Percentiles rank a stretch among this genome's conserved stretches.
Evolutionary conservation across 257 asterid species (phyloP).

Genomic region (Solanum clarkiae): DNA sequence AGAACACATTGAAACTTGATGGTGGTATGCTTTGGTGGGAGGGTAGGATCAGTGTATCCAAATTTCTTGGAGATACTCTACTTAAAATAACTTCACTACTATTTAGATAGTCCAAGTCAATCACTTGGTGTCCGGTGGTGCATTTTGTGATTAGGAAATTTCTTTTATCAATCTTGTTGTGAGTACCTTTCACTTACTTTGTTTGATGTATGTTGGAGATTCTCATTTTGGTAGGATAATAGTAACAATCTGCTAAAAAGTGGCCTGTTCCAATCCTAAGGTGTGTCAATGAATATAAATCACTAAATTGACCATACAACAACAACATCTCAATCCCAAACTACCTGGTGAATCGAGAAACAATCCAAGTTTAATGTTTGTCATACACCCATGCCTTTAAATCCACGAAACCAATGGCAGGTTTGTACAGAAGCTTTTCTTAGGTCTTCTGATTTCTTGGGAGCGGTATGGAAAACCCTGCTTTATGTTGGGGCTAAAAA

Average conservation of each 20-base stretch:
- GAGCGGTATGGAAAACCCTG: neutral
- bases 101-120: neutral
- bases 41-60: neutral
- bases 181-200: neutral
- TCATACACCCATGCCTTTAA: neutral
- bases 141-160: neutral
- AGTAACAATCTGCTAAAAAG: neutral
- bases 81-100: neutral
- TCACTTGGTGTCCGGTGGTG: neutral
- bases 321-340: neutral
- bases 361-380: neutral
- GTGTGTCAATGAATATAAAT: neutral
- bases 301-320: neutral
- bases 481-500: neutral
- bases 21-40: no score
- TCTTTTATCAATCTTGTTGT: neutral
- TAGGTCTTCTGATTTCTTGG: neutral
- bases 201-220: neutral
- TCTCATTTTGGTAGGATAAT: neutral
- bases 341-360: neutral
- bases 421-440: neutral
- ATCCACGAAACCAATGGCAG: neutral
- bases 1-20: no score
- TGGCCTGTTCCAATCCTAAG: neutral
- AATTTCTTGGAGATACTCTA: neutral